These are phyloP conservation scores for Ascomycota sp. DNA, from an alignment of 2,329 filamentous ascomycete genomes.

Conservation along the genomic window DNA sequence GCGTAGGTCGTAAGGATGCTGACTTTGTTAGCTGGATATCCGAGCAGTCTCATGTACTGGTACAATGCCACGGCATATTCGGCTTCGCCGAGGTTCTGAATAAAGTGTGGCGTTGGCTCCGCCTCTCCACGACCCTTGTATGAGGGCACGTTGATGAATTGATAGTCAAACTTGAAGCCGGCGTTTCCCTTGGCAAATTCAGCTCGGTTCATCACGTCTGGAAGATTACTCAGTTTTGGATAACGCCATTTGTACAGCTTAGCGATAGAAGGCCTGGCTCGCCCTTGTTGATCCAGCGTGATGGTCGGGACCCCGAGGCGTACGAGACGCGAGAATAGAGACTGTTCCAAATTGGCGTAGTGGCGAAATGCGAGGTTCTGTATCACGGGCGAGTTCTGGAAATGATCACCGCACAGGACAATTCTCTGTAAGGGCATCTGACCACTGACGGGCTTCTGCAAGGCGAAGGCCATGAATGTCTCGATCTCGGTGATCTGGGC, in stretches of 20 bases:
- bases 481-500: slow-evolving; percentile 96
- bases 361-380: slow-evolving; percentile 86
- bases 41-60: slow-evolving; percentile 91
- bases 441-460: slow-evolving; percentile 59
- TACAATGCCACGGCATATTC: slow-evolving; percentile 91
- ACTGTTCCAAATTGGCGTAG: slow-evolving; percentile 90
- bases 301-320: slow-evolving; percentile 81
- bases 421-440: slow-evolving; percentile 63
- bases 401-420: slow-evolving; percentile 82
- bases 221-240: slow-evolving; percentile 53
- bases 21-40: slow-evolving; percentile 67
- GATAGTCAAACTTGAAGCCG: slow-evolving; percentile 81
- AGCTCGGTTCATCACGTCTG: slow-evolving; percentile 40
- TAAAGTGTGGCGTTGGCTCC: slow-evolving; percentile 80
- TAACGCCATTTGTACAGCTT: slow-evolving; percentile 90
- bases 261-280: slow-evolving; percentile 68
- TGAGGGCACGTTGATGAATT: slow-evolving; percentile 86
- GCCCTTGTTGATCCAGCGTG: slow-evolving; percentile 78
- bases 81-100: slow-evolving; percentile 89
- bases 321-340: slow-evolving; percentile 74
- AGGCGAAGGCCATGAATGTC: slow-evolving; percentile 81
- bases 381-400: slow-evolving; percentile 88
- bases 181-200: slow-evolving; percentile 72
- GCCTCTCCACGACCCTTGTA: slow-evolving; percentile 79
- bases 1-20: slow-evolving; percentile 85